Base-by-base conservation (phyloP, 345 rosid genomes). In the Adansonia digitata region DNA sequence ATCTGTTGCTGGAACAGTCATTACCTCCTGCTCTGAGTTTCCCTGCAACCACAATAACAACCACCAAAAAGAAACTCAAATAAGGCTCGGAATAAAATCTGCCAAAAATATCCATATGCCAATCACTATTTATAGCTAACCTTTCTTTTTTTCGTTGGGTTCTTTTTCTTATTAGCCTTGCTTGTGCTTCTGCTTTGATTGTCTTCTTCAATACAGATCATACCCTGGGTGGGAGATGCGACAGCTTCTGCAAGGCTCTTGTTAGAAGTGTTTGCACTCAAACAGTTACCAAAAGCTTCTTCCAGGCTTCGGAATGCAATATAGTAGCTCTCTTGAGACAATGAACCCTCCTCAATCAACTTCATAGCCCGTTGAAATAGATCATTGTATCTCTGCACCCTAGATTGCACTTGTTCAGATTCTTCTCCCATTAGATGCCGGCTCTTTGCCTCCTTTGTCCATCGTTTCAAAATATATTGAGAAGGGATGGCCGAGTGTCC, bases 391-490 rank as follows among this genome's bases (percentile, higher is more conserved):
- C 91, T 82, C 53, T 84, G 90, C 52, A 82, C 77, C 76, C 90
- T 84, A 26, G 86, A 83, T 57, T 86, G 89, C 66, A 86, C 76
- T 77, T 80, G 87, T 49, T 77, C 88, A 78, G 88, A 82, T 69
- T 83, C 91, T 18, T 77, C 83, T 52, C 75, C 85, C 24, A 82
- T 2, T 52, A 83, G 62, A 42, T 81, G 84, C 73, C 81, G 78
- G 82, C 77, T 81, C 77, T 85, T 89, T 42, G 87, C 93, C 61
- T 84, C 91, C 80, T 87, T 89, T 22, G 88, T 89, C 93, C 93
- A 89, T 40, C 93, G 80, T 67, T 87, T 89, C 80, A 87, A 75
- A 76, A 89, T 80, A 75, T 86, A 89, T 71, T 82, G 91, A 4
- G 86, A 65, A 35, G 93, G 93, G 69, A 89, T 83, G 65, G 83